Conservation (phyloP, 805 yeast genomes). For the Ogataea philodendri region DNA sequence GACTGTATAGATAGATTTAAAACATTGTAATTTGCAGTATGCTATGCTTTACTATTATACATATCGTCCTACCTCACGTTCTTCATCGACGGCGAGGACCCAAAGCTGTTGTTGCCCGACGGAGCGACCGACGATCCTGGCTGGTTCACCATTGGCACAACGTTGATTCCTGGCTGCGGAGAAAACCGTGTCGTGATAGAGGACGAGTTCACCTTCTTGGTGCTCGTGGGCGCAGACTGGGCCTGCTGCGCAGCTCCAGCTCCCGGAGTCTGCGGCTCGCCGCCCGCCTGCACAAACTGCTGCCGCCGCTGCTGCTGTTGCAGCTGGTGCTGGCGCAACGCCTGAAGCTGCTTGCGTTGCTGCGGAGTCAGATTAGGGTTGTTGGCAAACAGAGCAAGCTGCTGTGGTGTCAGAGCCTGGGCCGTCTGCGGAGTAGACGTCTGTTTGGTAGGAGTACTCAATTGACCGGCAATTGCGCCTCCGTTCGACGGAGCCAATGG, state of each 20-base stretch:
- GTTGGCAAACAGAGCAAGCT: slow-evolving; percentile 28
- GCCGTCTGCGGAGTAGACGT: slow-evolving; percentile 3
- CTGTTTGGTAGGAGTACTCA: slow-evolving; percentile 18
- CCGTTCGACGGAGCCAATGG: slow-evolving; percentile 14
- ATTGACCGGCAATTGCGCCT: slow-evolving; percentile 17
- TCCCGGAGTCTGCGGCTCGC: slow-evolving; percentile 15
- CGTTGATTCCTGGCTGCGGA: slow-evolving; percentile 30
- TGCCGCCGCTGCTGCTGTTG: slow-evolving; percentile 26
- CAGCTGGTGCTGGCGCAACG: slow-evolving; percentile 37
- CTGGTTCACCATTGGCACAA: slow-evolving; percentile 17
- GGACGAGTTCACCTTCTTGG: slow-evolving; percentile 22
- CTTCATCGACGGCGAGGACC: slow-evolving; percentile 16
- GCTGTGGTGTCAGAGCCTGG: slow-evolving; percentile 25
- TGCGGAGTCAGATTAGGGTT: slow-evolving; percentile 43
- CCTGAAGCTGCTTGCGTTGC: slow-evolving; percentile 44
- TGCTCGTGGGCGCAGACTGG: slow-evolving; percentile 22
- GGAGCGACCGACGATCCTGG: slow-evolving; percentile 14
- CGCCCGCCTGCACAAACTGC: slow-evolving; percentile 17
- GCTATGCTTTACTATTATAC: slow-evolving; percentile 12
- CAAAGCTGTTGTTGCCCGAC: slow-evolving; percentile 16
- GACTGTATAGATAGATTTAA: slow-evolving; percentile 9
- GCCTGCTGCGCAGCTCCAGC: slow-evolving; percentile 18
- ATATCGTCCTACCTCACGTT: slow-evolving; percentile 5
- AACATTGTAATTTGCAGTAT: slow-evolving; percentile 6
- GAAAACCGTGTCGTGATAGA: slow-evolving; percentile 31